A percentile compares a stretch with the other conserved stretches of the same genome.
These are phyloP conservation scores for Collariella sp. DNA, from an alignment of 495 filamentous ascomycete species.

Conservation along the genomic window DNA sequence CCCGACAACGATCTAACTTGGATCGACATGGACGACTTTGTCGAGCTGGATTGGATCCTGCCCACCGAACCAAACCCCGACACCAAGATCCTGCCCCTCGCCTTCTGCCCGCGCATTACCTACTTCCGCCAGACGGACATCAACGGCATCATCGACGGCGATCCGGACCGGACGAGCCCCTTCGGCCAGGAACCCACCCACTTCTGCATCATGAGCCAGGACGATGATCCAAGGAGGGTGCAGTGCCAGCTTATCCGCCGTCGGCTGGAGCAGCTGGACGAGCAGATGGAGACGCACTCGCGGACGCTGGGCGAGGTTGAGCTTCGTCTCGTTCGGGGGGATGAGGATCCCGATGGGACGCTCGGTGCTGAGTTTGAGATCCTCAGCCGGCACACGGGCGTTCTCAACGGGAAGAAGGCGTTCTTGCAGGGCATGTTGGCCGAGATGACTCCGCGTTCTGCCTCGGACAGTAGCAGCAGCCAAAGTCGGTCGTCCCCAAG, in stretches of 20 bases:
- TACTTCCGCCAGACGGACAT: constrained; percentile 98
- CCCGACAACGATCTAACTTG: constrained; percentile 89
- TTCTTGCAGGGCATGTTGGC: constrained; percentile 70
- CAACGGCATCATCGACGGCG: constrained; percentile 54
- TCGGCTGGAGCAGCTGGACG: constrained; percentile 65
- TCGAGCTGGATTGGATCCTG: constrained; percentile 92
- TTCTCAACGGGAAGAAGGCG: constrained; percentile 61
- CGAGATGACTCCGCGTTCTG: constrained; percentile 42
- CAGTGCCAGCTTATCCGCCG: constrained; percentile 77
- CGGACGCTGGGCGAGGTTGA: constrained; percentile 57
- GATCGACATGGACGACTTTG: constrained; percentile 99
- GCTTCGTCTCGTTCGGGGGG: constrained; percentile 49
- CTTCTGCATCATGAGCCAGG: constrained; percentile 87
- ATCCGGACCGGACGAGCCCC: constrained; percentile 64
- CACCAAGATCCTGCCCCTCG: constrained; percentile 86
- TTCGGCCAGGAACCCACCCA: constrained; percentile 92
- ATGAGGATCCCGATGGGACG: constrained; percentile 42
- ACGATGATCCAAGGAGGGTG: constrained; percentile 84
- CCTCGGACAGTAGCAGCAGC: constrained; percentile 10
- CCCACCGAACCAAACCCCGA: constrained; percentile 85
- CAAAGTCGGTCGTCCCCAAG: constrained; percentile 13
- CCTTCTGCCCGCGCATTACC: constrained; percentile 86
- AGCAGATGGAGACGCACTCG: constrained; percentile 66
- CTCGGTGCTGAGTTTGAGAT: constrained; percentile 55
- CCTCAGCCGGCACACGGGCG: constrained; percentile 59